These are phyloP conservation scores for Chytridium lagenaria DNA, from an alignment of 371 early-diverging fungal genomes.

Conservation along the genomic window DNA sequence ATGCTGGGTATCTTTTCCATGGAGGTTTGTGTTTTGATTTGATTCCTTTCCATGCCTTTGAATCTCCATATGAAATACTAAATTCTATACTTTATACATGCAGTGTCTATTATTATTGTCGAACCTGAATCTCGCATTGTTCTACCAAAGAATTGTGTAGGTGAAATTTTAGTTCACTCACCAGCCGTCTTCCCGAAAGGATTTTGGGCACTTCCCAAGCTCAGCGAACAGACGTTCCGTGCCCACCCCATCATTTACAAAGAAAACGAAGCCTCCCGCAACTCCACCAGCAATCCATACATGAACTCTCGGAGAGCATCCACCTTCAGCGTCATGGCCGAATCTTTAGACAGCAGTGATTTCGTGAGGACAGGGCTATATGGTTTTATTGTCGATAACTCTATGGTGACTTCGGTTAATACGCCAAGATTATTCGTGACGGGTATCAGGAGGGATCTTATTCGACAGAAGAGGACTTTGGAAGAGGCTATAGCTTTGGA, in stretches of 20 bases:
- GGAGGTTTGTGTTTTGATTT: constrained; percentile 3
- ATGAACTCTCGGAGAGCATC: background rate
- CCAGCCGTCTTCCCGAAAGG: constrained; percentile 73
- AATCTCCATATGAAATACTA: background rate
- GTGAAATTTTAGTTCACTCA: constrained; percentile 86
- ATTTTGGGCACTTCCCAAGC: constrained; percentile 80
- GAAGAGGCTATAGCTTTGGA: constrained; percentile 16
- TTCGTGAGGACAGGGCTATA: constrained; percentile 81
- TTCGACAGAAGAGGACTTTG: constrained; percentile 24
- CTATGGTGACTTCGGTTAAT: constrained; percentile 19
- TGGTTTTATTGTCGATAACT: constrained; percentile 75
- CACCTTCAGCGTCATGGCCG: constrained; percentile 1
- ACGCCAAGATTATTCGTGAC: constrained; percentile 29
- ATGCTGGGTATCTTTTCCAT: constrained; percentile 20
- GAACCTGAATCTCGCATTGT: constrained; percentile 79
- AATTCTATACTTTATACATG: background rate
- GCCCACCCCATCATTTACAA: constrained; percentile 55
- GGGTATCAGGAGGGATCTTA: constrained; percentile 29
- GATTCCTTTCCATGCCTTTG: background rate
- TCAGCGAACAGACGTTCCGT: constrained; percentile 75
- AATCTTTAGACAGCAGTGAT: constrained; percentile 22
- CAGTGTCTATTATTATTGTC: constrained; percentile 74
- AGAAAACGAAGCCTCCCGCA: background rate
- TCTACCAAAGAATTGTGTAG: constrained; percentile 76
- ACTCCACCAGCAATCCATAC: background rate